Conservation (phyloP, 176 grass and related monocot genomes). For the Lolium perenne region DNA sequence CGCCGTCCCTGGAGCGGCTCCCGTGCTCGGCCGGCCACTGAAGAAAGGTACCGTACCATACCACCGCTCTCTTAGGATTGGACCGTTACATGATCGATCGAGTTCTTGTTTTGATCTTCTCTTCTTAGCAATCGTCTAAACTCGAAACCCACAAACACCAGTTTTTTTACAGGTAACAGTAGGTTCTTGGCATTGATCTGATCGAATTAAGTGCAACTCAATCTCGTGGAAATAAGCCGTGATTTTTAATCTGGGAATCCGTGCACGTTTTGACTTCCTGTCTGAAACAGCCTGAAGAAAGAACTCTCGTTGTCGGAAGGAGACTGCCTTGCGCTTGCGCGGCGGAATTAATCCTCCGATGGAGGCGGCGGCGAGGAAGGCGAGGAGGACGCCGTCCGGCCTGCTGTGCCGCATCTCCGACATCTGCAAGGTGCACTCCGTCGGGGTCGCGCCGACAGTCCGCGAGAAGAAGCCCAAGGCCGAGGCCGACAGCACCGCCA, state of each 20-base stretch:
- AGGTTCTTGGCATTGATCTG: slow-evolving; percentile 44
- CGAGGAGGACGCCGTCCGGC: slow-evolving; percentile 42
- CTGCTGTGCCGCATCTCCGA: slow-evolving; percentile 59
- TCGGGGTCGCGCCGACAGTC: slow-evolving; percentile 44
- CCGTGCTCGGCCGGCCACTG: not conserved
- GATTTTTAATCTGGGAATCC: slow-evolving; percentile 23
- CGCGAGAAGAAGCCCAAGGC: slow-evolving; percentile 28
- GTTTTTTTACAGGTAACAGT: not conserved
- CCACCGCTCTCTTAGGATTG: not conserved
- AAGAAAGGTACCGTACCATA: slow-evolving; percentile 20
- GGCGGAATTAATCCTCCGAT: slow-evolving; percentile 32
- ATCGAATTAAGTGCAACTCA: slow-evolving; percentile 8
- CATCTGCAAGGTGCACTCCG: slow-evolving; percentile 77
- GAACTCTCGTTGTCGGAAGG: not conserved
- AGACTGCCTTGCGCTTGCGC: slow-evolving; percentile 18
- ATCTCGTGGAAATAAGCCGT: slow-evolving; percentile 18
- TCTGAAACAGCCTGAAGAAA: slow-evolving; percentile 39
- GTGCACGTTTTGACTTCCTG: slow-evolving; percentile 49
- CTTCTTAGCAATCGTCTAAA: not conserved
- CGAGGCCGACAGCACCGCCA: slow-evolving; percentile 33
- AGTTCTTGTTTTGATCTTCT: slow-evolving; percentile 2
- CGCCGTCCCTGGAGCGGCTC: slow-evolving; percentile 33
- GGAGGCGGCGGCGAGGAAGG: slow-evolving; percentile 57
- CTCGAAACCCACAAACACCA: not conserved
- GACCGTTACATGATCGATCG: not conserved